Evolutionary conservation across 2,329 filamentous ascomycete species (phyloP).

Genomic region (Botrytis byssoidea): DNA sequence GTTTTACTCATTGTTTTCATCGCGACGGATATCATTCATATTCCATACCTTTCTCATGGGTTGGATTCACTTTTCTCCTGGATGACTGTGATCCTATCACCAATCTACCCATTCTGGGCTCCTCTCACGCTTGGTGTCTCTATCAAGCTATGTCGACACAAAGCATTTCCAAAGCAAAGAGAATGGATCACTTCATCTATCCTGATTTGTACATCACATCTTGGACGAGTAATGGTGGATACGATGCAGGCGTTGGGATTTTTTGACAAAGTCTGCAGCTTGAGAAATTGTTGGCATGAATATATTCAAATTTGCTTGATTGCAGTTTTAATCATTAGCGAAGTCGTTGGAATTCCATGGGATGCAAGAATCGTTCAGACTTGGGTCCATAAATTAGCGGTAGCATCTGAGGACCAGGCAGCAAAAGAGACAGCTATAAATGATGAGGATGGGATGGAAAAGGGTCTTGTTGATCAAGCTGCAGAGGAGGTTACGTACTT

Average conservation of each 20-base stretch:
- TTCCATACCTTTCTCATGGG: not conserved
- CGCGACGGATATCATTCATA: not conserved
- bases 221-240: not conserved
- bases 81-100: not conserved
- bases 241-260: not conserved
- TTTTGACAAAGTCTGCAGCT: not conserved
- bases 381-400: not conserved
- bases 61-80: not conserved
- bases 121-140: not conserved
- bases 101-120: not conserved
- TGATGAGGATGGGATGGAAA: not conserved
- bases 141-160: not conserved
- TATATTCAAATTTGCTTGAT: not conserved
- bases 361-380: not conserved
- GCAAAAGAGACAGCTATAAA: not conserved
- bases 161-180: not conserved
- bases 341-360: not conserved
- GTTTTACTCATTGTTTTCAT: not conserved
- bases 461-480: not conserved
- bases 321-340: not conserved
- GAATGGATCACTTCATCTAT: slow-evolving; percentile 3
- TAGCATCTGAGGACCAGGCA: not conserved
- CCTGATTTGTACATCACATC: not conserved
- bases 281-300: not conserved
- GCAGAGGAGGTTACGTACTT: not conserved